Percentiles rank a stretch among this genome's conserved stretches.
Evolutionary conservation across 495 filamentous ascomycete genomes (phyloP).

Genomic region (Beverwykella pulmonaria): DNA sequence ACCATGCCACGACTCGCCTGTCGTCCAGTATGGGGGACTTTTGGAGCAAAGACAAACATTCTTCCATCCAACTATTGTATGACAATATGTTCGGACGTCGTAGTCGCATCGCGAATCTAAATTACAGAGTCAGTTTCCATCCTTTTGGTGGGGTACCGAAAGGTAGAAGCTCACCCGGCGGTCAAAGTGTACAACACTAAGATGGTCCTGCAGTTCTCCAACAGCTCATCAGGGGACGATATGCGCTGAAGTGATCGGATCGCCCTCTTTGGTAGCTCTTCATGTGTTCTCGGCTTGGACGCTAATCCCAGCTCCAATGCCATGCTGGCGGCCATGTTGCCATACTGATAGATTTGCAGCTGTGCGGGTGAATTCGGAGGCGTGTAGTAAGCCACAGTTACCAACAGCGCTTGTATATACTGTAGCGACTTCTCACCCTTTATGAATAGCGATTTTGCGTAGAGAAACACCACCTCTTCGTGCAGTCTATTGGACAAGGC

Average conservation of each 20-base stretch:
- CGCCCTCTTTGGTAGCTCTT: slow-evolving; percentile 33
- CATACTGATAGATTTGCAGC: slow-evolving; percentile 58
- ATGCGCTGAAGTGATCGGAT: slow-evolving; percentile 17
- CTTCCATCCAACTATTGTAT: slow-evolving; percentile 56
- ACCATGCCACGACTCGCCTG: slow-evolving; percentile 50
- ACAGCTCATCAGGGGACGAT: slow-evolving; percentile 31
- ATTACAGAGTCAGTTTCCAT: neutral
- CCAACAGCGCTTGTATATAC: slow-evolving; percentile 55
- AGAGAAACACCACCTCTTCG: slow-evolving; percentile 54
- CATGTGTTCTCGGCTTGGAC: slow-evolving; percentile 42
- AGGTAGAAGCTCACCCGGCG: slow-evolving; percentile 39
- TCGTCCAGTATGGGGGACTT: slow-evolving; percentile 51
- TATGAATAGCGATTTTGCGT: slow-evolving; percentile 55
- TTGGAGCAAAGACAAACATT: slow-evolving; percentile 52
- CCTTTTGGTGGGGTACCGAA: neutral
- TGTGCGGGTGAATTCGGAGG: slow-evolving; percentile 53
- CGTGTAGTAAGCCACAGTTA: slow-evolving; percentile 56
- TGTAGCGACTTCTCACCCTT: slow-evolving; percentile 59
- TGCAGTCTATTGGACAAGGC: slow-evolving; percentile 52
- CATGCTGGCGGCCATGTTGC: slow-evolving; percentile 59
- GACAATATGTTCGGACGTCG: slow-evolving; percentile 56
- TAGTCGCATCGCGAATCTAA: slow-evolving; percentile 56
- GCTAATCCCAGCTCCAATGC: slow-evolving; percentile 58
- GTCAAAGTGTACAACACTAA: slow-evolving; percentile 55
- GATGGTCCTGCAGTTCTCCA: slow-evolving; percentile 47